Evolutionary conservation across 73 alveolate genomes (phyloP).

Genomic region (Tetrahymena malaccensis): DNA sequence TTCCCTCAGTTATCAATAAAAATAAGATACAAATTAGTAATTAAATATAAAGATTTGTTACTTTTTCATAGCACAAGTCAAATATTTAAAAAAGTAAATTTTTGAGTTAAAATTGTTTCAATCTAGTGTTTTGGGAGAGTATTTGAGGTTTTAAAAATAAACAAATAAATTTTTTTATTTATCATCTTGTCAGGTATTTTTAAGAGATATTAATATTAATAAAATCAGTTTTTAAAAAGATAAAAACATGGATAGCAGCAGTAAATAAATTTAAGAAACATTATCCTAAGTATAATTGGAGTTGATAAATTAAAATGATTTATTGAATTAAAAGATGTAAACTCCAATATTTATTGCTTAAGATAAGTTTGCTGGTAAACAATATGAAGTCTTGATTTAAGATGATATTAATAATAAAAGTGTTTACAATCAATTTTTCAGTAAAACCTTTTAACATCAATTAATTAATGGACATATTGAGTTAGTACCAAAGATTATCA

Average conservation of each 20-base stretch:
- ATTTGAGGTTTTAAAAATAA: background rate
- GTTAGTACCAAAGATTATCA: background rate
- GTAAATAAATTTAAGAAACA: background rate
- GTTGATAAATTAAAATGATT: background rate
- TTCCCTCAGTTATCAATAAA: too few relatives aligned
- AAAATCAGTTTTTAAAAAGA: background rate
- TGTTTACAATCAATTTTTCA: too few relatives aligned
- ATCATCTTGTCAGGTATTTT: too few relatives aligned
- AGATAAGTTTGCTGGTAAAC: background rate
- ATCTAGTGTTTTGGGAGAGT: background rate
- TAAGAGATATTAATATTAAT: too few relatives aligned
- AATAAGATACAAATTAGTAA: too few relatives aligned
- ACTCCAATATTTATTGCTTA: background rate
- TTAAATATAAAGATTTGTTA: too few relatives aligned
- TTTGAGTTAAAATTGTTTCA: too few relatives aligned
- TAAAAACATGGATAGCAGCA: background rate
- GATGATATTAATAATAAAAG: background rate
- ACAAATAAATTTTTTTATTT: too few relatives aligned
- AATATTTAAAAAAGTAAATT: background rate
- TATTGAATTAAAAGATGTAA: too few relatives aligned
- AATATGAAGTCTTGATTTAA: background rate
- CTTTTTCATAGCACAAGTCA: too few relatives aligned
- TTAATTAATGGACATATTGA: background rate
- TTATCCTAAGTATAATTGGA: background rate
- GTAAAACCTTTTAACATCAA: background rate